These are phyloP conservation scores for cucumber (Cucumis sativus) DNA, from an alignment of 306 rosid genomes.

Conservation along the genomic window DNA sequence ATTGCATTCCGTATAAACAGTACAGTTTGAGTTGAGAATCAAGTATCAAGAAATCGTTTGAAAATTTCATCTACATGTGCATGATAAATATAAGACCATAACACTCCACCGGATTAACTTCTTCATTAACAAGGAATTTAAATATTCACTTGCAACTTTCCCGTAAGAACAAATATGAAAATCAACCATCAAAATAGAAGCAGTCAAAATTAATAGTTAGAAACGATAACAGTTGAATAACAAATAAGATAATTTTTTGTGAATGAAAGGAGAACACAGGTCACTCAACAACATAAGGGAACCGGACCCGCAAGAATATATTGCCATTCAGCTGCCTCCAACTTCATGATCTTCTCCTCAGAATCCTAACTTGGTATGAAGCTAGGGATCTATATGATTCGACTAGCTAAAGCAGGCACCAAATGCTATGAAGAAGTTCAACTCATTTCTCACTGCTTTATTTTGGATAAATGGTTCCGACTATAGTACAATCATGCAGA, in stretches of 20 bases:
- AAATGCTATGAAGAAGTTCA: no score
- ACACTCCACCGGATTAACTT: conserved; percentile 9
- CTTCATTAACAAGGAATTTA: neutral
- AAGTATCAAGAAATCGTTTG: conserved; percentile 89
- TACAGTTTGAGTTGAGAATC: conserved; percentile 76
- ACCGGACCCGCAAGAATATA: no score
- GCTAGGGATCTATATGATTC: no score
- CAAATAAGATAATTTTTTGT: conserved; percentile 7
- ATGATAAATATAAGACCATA: conserved; percentile 13
- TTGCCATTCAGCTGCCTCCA: no score
- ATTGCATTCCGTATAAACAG: conserved; percentile 93
- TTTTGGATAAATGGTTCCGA: neutral
- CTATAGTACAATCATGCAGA: neutral
- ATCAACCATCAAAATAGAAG: conserved; percentile 16
- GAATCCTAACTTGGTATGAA: no score
- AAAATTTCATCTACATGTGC: conserved; percentile 73
- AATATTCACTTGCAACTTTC: conserved; percentile 82
- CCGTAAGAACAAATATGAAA: conserved; percentile 42
- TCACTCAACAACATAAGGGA: conserved; percentile 21
- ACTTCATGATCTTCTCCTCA: no score
- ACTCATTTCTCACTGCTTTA: neutral
- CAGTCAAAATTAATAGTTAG: conserved; percentile 25
- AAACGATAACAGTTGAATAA: conserved; percentile 4
- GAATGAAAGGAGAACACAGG: neutral
- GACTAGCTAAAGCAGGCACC: no score